Percentiles rank a stretch among this genome's conserved stretches.
phyloP scores from a whole-genome alignment of 768 basidiomycete species.

The Hygrocybe punicea region DNA sequence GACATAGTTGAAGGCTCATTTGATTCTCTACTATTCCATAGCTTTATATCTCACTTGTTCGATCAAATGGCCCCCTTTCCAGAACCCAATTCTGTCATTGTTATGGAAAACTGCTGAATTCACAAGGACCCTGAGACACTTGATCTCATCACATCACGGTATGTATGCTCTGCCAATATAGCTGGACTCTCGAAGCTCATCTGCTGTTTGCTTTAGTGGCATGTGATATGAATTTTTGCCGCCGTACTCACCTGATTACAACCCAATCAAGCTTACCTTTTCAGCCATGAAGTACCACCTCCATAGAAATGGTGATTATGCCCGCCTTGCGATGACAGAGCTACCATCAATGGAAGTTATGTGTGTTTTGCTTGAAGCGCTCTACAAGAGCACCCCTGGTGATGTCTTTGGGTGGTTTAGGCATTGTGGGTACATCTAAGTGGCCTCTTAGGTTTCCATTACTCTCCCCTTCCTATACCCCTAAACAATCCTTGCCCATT shows the following conservation, averaged over 20 bases:
- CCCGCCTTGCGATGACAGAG: constrained; percentile 7
- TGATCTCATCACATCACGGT: not conserved
- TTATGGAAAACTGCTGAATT: constrained; percentile 39
- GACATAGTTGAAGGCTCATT: constrained; percentile 6
- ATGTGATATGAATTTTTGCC: too few relatives aligned
- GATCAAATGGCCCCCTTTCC: too few relatives aligned
- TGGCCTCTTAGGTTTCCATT: too few relatives aligned
- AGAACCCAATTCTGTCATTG: constrained; percentile 27
- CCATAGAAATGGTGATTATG: constrained; percentile 12
- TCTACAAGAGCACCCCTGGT: not conserved
- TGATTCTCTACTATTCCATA: not conserved
- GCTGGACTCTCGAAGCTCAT: not conserved
- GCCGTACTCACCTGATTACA: constrained; percentile 30
- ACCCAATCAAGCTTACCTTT: constrained; percentile 31
- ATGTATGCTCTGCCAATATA: not conserved
- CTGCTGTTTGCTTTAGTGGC: constrained; percentile 3
- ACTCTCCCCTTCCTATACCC: too few relatives aligned
- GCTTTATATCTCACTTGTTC: not conserved
- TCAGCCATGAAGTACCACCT: constrained; percentile 20
- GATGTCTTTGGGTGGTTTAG: not conserved
- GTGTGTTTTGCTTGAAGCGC: not conserved
- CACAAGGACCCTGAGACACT: constrained; percentile 18
- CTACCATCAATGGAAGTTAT: not conserved
- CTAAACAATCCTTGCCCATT: too few relatives aligned
- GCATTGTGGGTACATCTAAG: too few relatives aligned